Conservation (phyloP, 352 stramenopile genomes). For the Globisporangium alternatum region DNA sequence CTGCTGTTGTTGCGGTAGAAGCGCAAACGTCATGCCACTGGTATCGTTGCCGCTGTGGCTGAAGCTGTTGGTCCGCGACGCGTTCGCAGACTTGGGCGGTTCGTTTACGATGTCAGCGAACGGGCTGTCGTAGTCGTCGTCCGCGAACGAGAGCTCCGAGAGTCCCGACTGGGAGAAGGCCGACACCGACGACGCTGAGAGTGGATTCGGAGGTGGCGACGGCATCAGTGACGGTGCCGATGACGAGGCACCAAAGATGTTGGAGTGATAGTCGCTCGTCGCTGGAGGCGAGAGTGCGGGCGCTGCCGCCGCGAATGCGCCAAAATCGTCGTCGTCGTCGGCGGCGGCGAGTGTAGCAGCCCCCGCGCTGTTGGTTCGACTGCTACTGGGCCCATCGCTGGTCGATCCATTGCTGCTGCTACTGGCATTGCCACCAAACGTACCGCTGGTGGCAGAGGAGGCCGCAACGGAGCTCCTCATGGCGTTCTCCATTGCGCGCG, state of each 20-base stretch:
- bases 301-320: conserved; percentile 35
- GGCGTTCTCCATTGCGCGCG: neutral
- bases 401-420: neutral
- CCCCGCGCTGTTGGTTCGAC: neutral
- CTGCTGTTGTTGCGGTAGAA: neutral
- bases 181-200: conserved; percentile 3
- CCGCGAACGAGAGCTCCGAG: conserved; percentile 12
- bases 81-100: conserved; percentile 1
- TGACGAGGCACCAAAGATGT: conserved; percentile 30
- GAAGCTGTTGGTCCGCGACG: conserved; percentile 14
- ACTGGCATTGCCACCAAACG: neutral
- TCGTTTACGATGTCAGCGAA: conserved; percentile 22
- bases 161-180: conserved; percentile 7
- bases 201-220: neutral
- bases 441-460: neutral
- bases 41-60: neutral
- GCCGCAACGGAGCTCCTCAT: neutral
- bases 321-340: conserved; percentile 30
- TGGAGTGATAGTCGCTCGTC: conserved; percentile 29
- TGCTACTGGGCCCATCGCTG: neutral
- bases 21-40: neutral
- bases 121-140: conserved; percentile 23
- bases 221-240: conserved; percentile 20
- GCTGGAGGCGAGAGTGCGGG: conserved; percentile 9
- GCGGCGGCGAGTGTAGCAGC: neutral